Evolutionary conservation across 257 asterid genomes (phyloP).

Genomic region (Asclepias syriaca): DNA sequence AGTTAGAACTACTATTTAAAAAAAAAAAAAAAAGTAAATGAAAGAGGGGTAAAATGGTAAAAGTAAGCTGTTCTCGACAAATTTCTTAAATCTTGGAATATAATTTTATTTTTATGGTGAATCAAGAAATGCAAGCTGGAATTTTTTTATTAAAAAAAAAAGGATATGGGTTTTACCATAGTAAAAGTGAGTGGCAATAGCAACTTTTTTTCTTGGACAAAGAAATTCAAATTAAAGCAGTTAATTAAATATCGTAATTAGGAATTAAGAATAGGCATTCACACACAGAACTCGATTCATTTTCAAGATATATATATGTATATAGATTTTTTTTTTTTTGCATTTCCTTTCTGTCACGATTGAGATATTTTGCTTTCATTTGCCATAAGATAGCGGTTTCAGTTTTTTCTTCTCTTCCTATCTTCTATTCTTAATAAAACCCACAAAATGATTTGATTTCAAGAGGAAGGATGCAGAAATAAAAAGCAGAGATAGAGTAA

Average conservation of each 20-base stretch:
- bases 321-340: too few species aligned
- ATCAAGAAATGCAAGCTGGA: conserved; percentile 31
- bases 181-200: conserved; percentile 15
- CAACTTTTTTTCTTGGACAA: conserved; percentile 3
- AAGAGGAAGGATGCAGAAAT: neutral
- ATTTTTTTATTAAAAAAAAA: neutral
- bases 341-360: conserved; percentile 3
- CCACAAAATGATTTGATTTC: neutral
- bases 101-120: conserved; percentile 19
- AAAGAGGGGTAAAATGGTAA: conserved; percentile 38
- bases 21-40: too few species aligned
- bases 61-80: conserved; percentile 48
- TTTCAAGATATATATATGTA: too few species aligned
- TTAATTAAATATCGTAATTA: neutral
- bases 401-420: neutral
- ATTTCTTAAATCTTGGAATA: conserved; percentile 44
- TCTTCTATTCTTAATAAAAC: neutral
- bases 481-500: neutral
- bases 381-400: conserved; percentile 5
- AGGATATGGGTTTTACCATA: neutral
- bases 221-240: conserved; percentile 19
- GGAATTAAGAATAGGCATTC: neutral
- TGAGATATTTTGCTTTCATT: conserved; percentile 6
- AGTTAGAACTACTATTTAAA: too few species aligned
- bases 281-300: neutral